A percentile compares a stretch with the other conserved stretches of the same genome.
Evolutionary conservation across 148 eudicot species (phyloP).

Genomic region (Cornus florida): DNA sequence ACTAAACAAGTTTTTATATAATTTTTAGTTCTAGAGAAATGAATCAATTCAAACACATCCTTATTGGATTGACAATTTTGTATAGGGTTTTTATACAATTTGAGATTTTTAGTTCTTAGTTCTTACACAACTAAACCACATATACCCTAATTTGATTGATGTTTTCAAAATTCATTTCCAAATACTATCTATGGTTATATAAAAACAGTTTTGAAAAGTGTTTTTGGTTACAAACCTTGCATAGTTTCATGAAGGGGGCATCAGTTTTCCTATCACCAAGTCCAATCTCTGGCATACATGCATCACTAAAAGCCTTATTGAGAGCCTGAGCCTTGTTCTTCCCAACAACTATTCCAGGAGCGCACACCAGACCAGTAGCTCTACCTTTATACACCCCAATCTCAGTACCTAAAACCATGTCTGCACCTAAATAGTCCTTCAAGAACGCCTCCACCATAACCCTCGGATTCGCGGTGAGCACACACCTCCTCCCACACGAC

Average conservation of each 20-base stretch:
- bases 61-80: no score
- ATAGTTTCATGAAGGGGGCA: conserved; percentile 1
- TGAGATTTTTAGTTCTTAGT: no score
- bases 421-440: conserved; percentile 21
- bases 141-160: no score
- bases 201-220: neutral
- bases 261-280: conserved; percentile 8
- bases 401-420: conserved; percentile 17
- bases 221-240: conserved; percentile 9
- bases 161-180: no score
- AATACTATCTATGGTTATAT: no score
- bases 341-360: conserved; percentile 8
- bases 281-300: neutral
- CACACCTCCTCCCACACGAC: conserved; percentile 19
- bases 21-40: no score
- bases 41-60: no score
- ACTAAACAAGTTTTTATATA: no score
- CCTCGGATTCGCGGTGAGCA: conserved; percentile 42
- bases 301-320: neutral
- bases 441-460: conserved; percentile 43
- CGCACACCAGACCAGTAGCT: conserved; percentile 1
- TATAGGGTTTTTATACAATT: no score
- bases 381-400: neutral
- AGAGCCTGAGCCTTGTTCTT: conserved; percentile 8
- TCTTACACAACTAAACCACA: no score